Base-by-base conservation (phyloP, 352 stramenopile species). In the Globisporangium ultimum region DNA sequence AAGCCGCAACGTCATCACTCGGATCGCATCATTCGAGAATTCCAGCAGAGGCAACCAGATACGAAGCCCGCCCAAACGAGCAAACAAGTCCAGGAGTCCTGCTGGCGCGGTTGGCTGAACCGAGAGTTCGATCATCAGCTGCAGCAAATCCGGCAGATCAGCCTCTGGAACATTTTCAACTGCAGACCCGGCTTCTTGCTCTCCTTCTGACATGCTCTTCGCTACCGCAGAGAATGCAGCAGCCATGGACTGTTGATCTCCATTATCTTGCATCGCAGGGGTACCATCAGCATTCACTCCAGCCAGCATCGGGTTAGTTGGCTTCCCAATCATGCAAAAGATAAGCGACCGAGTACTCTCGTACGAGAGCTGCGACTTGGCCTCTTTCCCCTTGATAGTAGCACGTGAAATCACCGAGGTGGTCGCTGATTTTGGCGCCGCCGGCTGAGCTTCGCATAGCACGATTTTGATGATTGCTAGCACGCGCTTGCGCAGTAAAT, bases 271-370 rank as follows among this genome's bases (percentile, higher is more conserved):
- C 12, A 82, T 55, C 4, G 59, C 66, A 8, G 77, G 76, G 7
- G 77, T 85, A 38, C 78, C 80, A 61, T 90, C 80, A 47, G 82
- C 77, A 24, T 85, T 84, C 50, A 84, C 69, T 51, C 74, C 74
- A 15, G 74, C 72, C 17, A 84, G 72, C 75, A 87, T 88, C 14
- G 78, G 77, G 28, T 88, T 87, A 34, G 81, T 89, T 34, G 82
- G 75, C 48, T 94, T 94, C 8, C 84, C 82, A 52, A 94, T 89
- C 84, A 94, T 94, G 58, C 84, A 89, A 55, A 91, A 94, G 20
- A 94, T 90, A 32, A 94, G 66, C 22, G 81, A 83, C 1, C 80
- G 72, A n/a, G 83, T 91, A 54, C 78, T 89, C 60, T 92, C 84
- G 41, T 89, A 94, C 15, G 84, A 94, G 10, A 94, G 50, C 62